phyloP scores from a whole-genome alignment of 2,329 filamentous ascomycete genomes.

The Bipolaris oryzae region DNA sequence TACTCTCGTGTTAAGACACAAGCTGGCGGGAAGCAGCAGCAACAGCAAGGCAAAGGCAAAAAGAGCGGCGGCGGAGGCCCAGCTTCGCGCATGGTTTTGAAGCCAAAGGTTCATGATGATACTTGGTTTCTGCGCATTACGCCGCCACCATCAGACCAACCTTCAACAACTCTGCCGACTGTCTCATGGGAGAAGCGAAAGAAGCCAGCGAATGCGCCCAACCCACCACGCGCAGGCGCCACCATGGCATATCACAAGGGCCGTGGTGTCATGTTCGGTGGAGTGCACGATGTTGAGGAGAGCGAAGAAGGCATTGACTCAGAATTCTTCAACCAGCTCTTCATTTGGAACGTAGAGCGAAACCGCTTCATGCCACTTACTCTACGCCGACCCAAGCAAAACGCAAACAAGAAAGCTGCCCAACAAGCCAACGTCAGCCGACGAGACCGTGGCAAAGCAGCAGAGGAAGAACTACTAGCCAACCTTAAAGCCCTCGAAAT shows the following conservation, averaged over 20 bases:
- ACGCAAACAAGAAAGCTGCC: slow-evolving; percentile 64
- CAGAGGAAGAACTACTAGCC: slow-evolving; percentile 86
- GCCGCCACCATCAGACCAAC: slow-evolving; percentile 70
- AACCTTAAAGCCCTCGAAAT: slow-evolving; percentile 87
- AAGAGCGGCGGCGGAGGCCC: slow-evolving; percentile 61
- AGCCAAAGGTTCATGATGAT: slow-evolving; percentile 91
- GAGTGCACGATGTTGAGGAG: slow-evolving; percentile 90
- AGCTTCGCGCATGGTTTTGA: slow-evolving; percentile 73
- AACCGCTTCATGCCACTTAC: slow-evolving; percentile 90
- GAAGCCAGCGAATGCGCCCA: slow-evolving; percentile 86
- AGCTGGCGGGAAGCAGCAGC: slow-evolving; percentile 64
- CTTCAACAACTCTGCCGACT: slow-evolving; percentile 68
- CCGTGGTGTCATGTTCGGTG: slow-evolving; percentile 89
- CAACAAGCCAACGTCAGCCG: slow-evolving; percentile 43
- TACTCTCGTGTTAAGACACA: slow-evolving; percentile 86
- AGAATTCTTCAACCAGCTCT: slow-evolving; percentile 93
- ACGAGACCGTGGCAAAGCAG: slow-evolving; percentile 80
- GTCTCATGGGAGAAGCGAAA: slow-evolving; percentile 94
- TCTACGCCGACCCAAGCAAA: slow-evolving; percentile 74
- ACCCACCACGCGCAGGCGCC: slow-evolving; percentile 80
- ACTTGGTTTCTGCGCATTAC: slow-evolving; percentile 89
- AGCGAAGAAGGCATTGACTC: slow-evolving; percentile 95
- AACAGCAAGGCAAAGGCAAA: slow-evolving; percentile 53
- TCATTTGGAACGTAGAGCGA: slow-evolving; percentile 92
- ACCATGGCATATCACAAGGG: slow-evolving; percentile 96